Evolutionary conservation across 2,329 filamentous ascomycete genomes (phyloP), one percentile per base, ranked within the genome.

Genomic region (Arthrobotrys sinensis): DNA sequence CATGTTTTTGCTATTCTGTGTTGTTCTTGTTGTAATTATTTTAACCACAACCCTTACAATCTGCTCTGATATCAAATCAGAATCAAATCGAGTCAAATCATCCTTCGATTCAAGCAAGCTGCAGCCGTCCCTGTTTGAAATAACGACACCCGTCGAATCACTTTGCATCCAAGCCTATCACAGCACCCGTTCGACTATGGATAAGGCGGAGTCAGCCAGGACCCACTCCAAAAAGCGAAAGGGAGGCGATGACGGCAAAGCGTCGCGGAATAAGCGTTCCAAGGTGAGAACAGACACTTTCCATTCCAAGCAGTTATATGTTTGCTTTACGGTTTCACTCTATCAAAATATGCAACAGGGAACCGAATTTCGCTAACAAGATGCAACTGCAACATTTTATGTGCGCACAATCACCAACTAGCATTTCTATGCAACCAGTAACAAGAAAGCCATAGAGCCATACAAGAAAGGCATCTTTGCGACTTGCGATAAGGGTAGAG

Each of bases 401-500:
- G 63, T 57, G 57, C 50, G 53, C 45, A 64, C 64, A 55, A 66
- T 63, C 55, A 67, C 57, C 52, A 67, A 67, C 32, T 52, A 78
- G 75, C 75, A 78, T 19, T 78, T 66, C 53, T 72, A 78, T 52
- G 48, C 40, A 36, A 78, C 68, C 52, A 46, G 55, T 57, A 67
- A 62, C 62, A 78, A 72, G 34, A 60, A 60, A 60, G 63, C 66
- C 34, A 82, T 82, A 28, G 81, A 82, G 38, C 64, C 76, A 2
- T 80, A 81, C 63, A 81, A 72, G 66, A 76, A 81, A 38, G 81
- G 81, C 14, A 81, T 82, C 45, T 82, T 82, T 32, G 81, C 80
- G 48, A 82, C 81, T n/a, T 82, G 81, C 75, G 79, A 82, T 52
- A 77, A 76, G 68, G 77, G 79, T 12, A 77, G 78, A 57, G 81